phyloP scores from a whole-genome alignment of 495 filamentous ascomycete species.

The Opeltia flavorubescens region DNA sequence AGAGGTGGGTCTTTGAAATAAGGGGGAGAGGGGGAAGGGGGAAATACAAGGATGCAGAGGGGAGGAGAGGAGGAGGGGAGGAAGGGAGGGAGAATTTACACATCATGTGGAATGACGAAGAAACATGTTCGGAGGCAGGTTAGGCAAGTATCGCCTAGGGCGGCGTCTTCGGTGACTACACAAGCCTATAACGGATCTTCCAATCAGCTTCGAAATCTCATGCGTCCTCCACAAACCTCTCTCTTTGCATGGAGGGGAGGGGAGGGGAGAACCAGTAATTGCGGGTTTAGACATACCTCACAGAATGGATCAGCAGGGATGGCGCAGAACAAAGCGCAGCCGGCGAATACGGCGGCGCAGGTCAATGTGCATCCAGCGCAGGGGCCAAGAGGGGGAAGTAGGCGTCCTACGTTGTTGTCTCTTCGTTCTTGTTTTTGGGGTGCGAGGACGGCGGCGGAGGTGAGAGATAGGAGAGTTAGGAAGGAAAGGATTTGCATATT shows the following conservation, averaged over 20 bases:
- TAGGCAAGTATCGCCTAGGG: neutral
- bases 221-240: neutral
- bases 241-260: neutral
- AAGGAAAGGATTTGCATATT: too few species aligned
- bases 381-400: too few species aligned
- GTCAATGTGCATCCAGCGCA: neutral
- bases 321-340: neutral
- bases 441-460: too few species aligned
- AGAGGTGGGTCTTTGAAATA: too few species aligned
- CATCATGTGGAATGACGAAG: neutral
- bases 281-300: neutral
- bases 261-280: neutral
- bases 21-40: too few species aligned
- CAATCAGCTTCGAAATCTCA: too few species aligned
- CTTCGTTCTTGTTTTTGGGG: too few species aligned
- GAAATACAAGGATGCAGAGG: too few species aligned
- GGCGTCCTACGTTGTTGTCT: too few species aligned
- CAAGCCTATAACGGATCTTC: neutral
- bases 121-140: neutral
- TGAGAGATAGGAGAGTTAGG: too few species aligned
- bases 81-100: too few species aligned
- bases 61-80: too few species aligned
- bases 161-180: slow-evolving; percentile 1
- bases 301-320: neutral
- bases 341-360: neutral